Percentiles rank a stretch among this genome's conserved stretches.
Evolutionary conservation across 2,329 filamentous ascomycete species (phyloP).

Genomic region (Hypoxylon sp.): DNA sequence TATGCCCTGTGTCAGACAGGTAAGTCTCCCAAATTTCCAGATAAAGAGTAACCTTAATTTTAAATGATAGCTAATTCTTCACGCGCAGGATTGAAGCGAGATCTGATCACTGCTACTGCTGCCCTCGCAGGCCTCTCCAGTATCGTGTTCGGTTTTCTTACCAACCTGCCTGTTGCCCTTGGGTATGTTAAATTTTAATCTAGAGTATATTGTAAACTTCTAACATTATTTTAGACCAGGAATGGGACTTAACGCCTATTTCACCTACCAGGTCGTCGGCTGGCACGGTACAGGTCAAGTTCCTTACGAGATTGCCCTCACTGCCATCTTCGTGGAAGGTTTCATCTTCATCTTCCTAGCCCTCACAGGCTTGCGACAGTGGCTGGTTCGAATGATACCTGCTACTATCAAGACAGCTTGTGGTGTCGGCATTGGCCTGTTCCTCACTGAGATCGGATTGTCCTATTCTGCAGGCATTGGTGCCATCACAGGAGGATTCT

Average conservation of each 20-base stretch:
- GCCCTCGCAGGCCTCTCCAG: conserved; percentile 82
- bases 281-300: conserved; percentile 70
- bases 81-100: conserved; percentile 73
- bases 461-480: conserved; percentile 89
- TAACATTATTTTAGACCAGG: conserved; percentile 64
- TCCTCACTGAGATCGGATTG: conserved; percentile 75
- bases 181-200: conserved; percentile 70
- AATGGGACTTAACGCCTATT: conserved; percentile 78
- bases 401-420: conserved; percentile 76
- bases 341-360: conserved; percentile 76
- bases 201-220: conserved; percentile 3
- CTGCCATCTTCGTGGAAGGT: conserved; percentile 75
- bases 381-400: conserved; percentile 77
- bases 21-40: conserved; percentile 48
- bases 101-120: conserved; percentile 87
- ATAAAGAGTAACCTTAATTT: not conserved
- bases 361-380: conserved; percentile 79
- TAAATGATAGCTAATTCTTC: conserved; percentile 23
- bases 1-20: conserved; percentile 66
- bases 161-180: conserved; percentile 83
- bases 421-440: conserved; percentile 76
- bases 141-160: conserved; percentile 83
- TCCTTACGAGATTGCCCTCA: conserved; percentile 72
- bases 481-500: conserved; percentile 78
- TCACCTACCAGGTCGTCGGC: conserved; percentile 77